Evolutionary conservation across 2,329 filamentous ascomycete genomes (phyloP).

Genomic region (Penicillium sp.): DNA sequence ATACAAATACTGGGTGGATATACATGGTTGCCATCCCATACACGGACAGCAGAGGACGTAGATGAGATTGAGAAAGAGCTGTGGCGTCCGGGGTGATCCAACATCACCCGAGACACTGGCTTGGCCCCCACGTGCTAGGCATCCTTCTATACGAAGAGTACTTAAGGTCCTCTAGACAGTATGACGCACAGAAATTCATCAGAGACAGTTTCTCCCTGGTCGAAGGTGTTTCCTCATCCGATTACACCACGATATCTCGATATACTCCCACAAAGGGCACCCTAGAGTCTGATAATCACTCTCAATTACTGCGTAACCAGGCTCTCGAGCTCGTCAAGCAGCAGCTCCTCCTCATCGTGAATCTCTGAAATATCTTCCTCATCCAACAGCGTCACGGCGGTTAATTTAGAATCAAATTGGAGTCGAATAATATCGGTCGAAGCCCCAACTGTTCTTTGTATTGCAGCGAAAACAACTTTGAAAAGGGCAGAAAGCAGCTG

Average conservation of each 20-base stretch:
- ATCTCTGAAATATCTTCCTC: neutral
- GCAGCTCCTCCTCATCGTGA: neutral
- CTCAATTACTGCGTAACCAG: neutral
- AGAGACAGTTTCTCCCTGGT: neutral
- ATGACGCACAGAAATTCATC: neutral
- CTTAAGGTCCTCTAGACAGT: neutral
- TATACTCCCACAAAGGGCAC: neutral
- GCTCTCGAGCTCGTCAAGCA: neutral
- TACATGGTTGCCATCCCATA: neutral
- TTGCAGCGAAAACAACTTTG: neutral
- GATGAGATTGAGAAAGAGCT: neutral
- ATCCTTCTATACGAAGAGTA: neutral
- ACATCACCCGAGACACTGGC: too few species aligned
- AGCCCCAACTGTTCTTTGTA: neutral
- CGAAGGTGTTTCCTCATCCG: neutral
- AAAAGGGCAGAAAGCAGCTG: neutral
- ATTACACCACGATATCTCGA: neutral
- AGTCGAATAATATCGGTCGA: neutral
- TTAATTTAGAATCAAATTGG: neutral
- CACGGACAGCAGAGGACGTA: neutral
- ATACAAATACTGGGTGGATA: neutral
- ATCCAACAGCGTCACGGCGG: neutral
- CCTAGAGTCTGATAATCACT: neutral
- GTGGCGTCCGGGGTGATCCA: neutral
- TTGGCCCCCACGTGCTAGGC: neutral